phyloP scores from a whole-genome alignment of 805 yeast genomes.

The Hanseniaspora guilliermondii region DNA sequence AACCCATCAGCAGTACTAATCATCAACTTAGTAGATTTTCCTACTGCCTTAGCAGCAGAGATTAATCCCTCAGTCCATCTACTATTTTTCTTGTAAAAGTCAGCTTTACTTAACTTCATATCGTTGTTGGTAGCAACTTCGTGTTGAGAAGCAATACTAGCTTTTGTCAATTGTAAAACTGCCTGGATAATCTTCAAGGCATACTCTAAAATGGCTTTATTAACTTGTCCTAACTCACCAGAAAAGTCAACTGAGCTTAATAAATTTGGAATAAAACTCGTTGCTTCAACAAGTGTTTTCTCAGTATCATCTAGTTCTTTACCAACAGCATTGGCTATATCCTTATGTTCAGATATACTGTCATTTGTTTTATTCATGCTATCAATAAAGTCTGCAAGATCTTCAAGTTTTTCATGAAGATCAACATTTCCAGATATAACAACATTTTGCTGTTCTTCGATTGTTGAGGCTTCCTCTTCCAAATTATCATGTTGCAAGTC shows the following conservation, averaged over 20 bases:
- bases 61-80: constrained; percentile 90
- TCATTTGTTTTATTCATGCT: constrained; percentile 30
- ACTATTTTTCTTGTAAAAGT: constrained; percentile 74
- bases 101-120: constrained; percentile 45
- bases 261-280: constrained; percentile 43
- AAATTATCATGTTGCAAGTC: constrained; percentile 31
- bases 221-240: constrained; percentile 49
- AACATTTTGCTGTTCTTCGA: constrained; percentile 53
- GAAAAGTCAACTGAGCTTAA: constrained; percentile 38
- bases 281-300: constrained; percentile 52
- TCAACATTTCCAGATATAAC: constrained; percentile 66
- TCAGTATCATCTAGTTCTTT: constrained; percentile 64
- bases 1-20: constrained; percentile 83
- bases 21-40: constrained; percentile 66
- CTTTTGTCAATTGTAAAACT: constrained; percentile 53
- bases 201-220: constrained; percentile 63
- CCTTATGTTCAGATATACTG: constrained; percentile 31
- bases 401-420: constrained; percentile 60
- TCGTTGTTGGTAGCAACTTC: constrained; percentile 54
- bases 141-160: constrained; percentile 68
- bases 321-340: constrained; percentile 60
- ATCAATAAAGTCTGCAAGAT: constrained; percentile 44
- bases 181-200: constrained; percentile 74
- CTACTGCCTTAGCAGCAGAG: constrained; percentile 80
- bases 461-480: constrained; percentile 41